Evolutionary conservation across 2,329 filamentous ascomycete genomes (phyloP).

Genomic region (Teratosphaeria nubilosa): DNA sequence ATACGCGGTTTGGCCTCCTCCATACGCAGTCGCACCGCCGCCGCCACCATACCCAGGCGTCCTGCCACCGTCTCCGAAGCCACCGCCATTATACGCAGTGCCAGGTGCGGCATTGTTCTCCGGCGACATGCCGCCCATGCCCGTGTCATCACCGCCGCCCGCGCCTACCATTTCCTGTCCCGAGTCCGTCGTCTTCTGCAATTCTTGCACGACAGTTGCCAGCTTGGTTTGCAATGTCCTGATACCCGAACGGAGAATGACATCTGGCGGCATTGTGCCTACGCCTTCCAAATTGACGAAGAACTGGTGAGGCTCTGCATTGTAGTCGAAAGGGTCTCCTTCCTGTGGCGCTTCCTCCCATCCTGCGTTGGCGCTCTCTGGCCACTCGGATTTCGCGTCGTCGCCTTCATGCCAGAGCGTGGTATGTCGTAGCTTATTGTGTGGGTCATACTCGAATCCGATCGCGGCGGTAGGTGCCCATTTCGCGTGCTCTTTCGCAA

Average conservation of each 20-base stretch:
- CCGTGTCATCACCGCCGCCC: conserved; percentile 46
- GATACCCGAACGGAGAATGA: conserved; percentile 81
- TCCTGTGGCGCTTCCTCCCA: conserved; percentile 73
- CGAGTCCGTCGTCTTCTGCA: conserved; percentile 46
- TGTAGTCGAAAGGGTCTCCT: conserved; percentile 82
- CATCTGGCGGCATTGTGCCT: conserved; percentile 79
- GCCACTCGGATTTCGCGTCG: conserved; percentile 31
- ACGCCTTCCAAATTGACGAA: conserved; percentile 90
- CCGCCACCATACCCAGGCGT: conserved; percentile 6
- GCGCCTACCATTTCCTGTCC: conserved; percentile 43
- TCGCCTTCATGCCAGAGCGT: conserved; percentile 94
- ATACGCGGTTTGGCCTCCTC: conserved; percentile 4
- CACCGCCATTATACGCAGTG: conserved; percentile 4
- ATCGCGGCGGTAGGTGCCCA: conserved; percentile 90
- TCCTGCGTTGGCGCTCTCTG: conserved; percentile 48
- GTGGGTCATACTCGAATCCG: conserved; percentile 95
- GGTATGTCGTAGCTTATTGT: conserved; percentile 87
- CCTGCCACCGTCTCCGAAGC: conserved; percentile 3
- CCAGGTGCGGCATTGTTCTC: neutral
- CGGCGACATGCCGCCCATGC: conserved; percentile 43
- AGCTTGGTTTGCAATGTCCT: conserved; percentile 83
- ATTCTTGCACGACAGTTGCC: conserved; percentile 61
- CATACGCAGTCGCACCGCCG: conserved; percentile 5
- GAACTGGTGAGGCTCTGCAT: conserved; percentile 68
- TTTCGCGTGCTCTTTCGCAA: conserved; percentile 97